phyloP scores from a whole-genome alignment of 2,329 filamentous ascomycete genomes.

The Amauroascus niger region DNA sequence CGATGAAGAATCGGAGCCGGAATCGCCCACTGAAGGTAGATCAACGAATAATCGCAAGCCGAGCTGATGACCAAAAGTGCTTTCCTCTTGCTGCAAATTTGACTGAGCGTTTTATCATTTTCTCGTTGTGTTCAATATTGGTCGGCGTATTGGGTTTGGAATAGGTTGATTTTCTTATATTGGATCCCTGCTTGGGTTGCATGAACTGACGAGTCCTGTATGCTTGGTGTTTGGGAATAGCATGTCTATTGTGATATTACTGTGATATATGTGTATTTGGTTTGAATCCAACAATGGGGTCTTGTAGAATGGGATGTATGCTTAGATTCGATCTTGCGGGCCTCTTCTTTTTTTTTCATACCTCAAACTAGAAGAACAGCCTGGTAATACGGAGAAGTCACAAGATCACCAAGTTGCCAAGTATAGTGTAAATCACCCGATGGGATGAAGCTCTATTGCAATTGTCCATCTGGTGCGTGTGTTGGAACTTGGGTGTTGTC shows the following conservation, averaged over 20 bases:
- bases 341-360: not conserved
- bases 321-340: not conserved
- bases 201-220: constrained; percentile 9
- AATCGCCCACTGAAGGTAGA: constrained; percentile 34
- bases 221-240: constrained; percentile 6
- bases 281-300: not conserved
- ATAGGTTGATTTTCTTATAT: not conserved
- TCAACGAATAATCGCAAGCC: constrained; percentile 22
- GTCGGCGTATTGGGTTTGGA: not conserved
- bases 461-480: not conserved
- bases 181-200: not conserved
- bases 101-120: not conserved
- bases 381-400: not conserved
- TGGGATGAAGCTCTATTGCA: not conserved
- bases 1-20: constrained; percentile 33
- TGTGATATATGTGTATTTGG: not conserved
- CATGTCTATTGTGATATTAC: constrained; percentile 1
- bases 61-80: not conserved
- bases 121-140: not conserved
- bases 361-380: not conserved
- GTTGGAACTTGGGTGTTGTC: not conserved
- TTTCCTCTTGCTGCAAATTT: not conserved
- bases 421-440: not conserved
- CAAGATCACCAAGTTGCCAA: not conserved
- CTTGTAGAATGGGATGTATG: not conserved